These are phyloP conservation scores for Apiospora marii DNA, from an alignment of 2,329 filamentous ascomycete species.

Conservation along the genomic window DNA sequence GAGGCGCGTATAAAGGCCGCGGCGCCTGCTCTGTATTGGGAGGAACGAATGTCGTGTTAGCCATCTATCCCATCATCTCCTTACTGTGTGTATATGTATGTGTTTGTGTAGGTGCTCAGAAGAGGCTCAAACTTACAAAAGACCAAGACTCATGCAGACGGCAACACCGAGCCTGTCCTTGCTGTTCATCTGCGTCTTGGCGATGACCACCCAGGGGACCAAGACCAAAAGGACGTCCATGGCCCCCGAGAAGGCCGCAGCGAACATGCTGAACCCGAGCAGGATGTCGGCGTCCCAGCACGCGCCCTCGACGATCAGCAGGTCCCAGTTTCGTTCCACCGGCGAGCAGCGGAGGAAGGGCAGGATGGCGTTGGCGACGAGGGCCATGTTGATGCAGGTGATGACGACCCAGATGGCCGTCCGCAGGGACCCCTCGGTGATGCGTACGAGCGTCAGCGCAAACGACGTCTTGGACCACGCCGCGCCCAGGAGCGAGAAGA, in stretches of 20 bases:
- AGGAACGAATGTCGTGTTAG: neutral
- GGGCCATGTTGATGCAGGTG: constrained; percentile 39
- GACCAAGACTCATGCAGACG: constrained; percentile 46
- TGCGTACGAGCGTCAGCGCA: constrained; percentile 44
- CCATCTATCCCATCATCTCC: neutral
- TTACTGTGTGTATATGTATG: too few relatives aligned
- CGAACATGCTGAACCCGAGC: constrained; percentile 34
- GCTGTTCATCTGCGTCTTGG: constrained; percentile 44
- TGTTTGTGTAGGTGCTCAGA: neutral
- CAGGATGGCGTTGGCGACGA: constrained; percentile 36
- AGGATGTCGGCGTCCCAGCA: constrained; percentile 32
- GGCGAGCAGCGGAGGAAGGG: constrained; percentile 34
- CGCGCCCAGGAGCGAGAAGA: constrained; percentile 39
- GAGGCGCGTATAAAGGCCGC: constrained; percentile 32
- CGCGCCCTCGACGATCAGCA: constrained; percentile 23
- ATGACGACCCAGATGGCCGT: constrained; percentile 43
- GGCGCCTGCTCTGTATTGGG: constrained; percentile 30
- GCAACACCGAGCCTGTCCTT: constrained; percentile 48
- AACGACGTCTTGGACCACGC: constrained; percentile 51
- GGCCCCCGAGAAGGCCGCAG: constrained; percentile 37
- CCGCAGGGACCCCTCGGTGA: constrained; percentile 39
- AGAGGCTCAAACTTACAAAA: constrained; percentile 35
- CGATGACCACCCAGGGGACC: constrained; percentile 48
- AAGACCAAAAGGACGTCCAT: constrained; percentile 48
- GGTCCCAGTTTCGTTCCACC: constrained; percentile 29